Evolutionary conservation across 2,329 filamentous ascomycete genomes (phyloP).

Genomic region (Diaporthe caulivora): DNA sequence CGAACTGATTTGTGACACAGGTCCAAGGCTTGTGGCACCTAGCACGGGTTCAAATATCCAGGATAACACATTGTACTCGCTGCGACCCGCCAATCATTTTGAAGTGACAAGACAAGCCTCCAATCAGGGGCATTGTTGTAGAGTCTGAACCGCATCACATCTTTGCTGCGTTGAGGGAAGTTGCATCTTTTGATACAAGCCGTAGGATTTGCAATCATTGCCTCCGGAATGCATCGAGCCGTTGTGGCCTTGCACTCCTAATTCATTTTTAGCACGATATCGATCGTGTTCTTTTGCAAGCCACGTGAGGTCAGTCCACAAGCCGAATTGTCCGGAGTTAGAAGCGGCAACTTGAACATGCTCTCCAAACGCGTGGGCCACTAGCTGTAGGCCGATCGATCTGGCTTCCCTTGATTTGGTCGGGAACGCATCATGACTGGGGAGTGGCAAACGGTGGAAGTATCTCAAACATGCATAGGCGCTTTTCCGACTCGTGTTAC

Average conservation of each 20-base stretch:
- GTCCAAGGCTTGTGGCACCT: not conserved
- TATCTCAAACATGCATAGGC: slow-evolving; percentile 22
- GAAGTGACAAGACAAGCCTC: not conserved
- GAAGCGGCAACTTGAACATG: slow-evolving; percentile 10
- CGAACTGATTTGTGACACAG: not conserved
- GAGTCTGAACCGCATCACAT: not conserved
- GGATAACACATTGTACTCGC: not conserved
- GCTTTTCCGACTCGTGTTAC: slow-evolving; percentile 6
- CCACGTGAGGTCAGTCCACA: not conserved
- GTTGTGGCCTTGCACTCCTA: not conserved
- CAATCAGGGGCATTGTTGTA: not conserved
- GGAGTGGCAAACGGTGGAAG: not conserved
- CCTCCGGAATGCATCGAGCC: not conserved
- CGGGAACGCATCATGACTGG: not conserved
- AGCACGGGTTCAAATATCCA: not conserved
- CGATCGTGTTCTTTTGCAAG: not conserved
- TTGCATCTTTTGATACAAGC: not conserved
- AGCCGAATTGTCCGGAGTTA: not conserved
- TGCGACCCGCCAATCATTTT: not conserved
- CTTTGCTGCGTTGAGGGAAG: not conserved
- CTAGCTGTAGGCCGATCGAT: not conserved
- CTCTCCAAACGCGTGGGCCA: not conserved
- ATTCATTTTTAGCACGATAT: not conserved
- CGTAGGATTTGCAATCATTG: not conserved
- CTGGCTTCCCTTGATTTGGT: not conserved